Base-by-base conservation (phyloP, 352 stramenopile genomes). In the Phytophthora ohioensis region DNA sequence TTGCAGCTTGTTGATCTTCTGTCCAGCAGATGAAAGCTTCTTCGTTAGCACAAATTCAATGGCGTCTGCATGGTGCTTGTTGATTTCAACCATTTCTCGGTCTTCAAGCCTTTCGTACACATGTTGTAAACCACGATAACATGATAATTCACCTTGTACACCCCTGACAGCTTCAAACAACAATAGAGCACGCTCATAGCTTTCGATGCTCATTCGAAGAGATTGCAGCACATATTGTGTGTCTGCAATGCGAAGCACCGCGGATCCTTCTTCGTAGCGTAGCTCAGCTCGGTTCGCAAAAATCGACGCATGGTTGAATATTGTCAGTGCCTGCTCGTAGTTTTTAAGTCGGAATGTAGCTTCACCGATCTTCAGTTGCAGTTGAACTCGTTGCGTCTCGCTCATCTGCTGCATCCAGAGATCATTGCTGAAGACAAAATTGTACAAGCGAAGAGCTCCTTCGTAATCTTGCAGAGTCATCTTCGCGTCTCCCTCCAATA, bases 1-100 rank as follows among this genome's bases (percentile, higher is more conserved):
- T 45, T 92, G 81, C 4, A 94, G 68, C 2, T 71, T 55, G 21
- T 79, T 64, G 5, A 93, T 76, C 56, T 79, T 63, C 7, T 73
- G 52, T n/a, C 54, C 67, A 2, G 77, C 77, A 10, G 64, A 57
- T 15, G 49, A 64, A 8, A 93, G 53, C 31, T 87, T 91, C 21
- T 90, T 83, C 2, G 79, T 42, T 0, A 95, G 55, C 0, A 72
- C 76, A 68, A 91, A 90, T 61, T 91, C 84, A 30, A 95, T 89
- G 12, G 87, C 80, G 9, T 95, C 81, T 0, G 82, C 88, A 12
- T 85, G 80, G 4, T 64, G n/a, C 11, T 79, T 81, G 21, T 85
- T 87, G 2, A 66, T 61, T 8, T 74, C 42, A 1, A 68, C 32
- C 80, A 88, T 87, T 42, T 91, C 80, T 32, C 46, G 60, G 64